phyloP scores from a whole-genome alignment of 208 protist species.

The Herpetomonas samuelpessoai region DNA sequence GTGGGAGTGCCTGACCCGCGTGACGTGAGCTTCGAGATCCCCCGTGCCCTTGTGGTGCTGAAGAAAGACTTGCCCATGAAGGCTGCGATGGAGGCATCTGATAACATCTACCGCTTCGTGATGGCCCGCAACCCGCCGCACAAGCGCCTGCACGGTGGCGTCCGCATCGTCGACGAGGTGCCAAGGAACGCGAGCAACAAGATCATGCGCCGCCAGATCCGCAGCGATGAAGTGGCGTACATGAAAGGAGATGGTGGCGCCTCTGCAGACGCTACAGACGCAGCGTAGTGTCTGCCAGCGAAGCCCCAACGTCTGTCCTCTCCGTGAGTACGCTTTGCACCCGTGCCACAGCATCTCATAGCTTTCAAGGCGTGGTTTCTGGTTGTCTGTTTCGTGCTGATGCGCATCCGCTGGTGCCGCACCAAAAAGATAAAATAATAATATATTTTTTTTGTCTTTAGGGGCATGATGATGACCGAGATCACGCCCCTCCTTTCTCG shows the following conservation, averaged over 20 bases:
- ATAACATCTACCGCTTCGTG: constrained; percentile 46
- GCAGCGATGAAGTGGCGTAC: constrained; percentile 30
- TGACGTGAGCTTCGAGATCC: constrained; percentile 55
- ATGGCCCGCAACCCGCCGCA: constrained; percentile 45
- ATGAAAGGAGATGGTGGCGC: constrained; percentile 18
- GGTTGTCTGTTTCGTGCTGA: too few species aligned
- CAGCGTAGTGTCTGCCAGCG: not conserved
- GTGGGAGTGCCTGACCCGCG: constrained; percentile 51
- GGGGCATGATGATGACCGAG: too few species aligned
- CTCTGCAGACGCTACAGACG: not conserved
- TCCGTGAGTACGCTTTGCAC: not conserved
- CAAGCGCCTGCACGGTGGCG: constrained; percentile 70
- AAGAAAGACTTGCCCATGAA: constrained; percentile 17
- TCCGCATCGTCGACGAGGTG: constrained; percentile 66
- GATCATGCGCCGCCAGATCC: constrained; percentile 67
- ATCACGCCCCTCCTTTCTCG: too few species aligned
- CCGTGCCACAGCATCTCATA: not conserved
- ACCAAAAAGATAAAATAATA: too few species aligned
- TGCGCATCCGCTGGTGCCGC: too few species aligned
- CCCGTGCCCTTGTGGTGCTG: constrained; percentile 68
- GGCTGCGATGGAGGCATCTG: constrained; percentile 33
- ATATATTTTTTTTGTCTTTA: too few species aligned
- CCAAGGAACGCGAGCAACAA: constrained; percentile 77
- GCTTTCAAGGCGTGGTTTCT: not conserved
- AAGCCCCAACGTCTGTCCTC: not conserved